These are phyloP conservation scores for Phytophthora meadii DNA, from an alignment of 352 stramenopile species.

Conservation along the genomic window DNA sequence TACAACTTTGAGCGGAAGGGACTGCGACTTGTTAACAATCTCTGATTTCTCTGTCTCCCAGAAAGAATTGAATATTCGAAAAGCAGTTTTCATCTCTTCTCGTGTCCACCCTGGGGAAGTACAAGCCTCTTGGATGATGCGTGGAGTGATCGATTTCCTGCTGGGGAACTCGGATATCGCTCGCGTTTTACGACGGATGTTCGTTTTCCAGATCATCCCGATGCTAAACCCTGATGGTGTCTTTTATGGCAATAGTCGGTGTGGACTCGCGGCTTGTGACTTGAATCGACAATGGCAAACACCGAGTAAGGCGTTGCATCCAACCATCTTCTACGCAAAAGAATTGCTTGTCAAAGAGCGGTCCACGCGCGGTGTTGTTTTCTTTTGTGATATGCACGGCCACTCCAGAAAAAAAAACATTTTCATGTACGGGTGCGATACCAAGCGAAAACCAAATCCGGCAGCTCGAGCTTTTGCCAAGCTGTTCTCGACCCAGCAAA, in stretches of 20 bases:
- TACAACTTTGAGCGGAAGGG: conserved; percentile 58
- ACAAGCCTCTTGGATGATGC: conserved; percentile 95
- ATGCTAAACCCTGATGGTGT: conserved; percentile 96
- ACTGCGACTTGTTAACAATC: conserved; percentile 83
- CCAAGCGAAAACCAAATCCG: conserved; percentile 86
- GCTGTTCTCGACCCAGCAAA: conserved; percentile 68
- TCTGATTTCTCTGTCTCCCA: conserved; percentile 49
- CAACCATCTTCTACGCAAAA: conserved; percentile 92
- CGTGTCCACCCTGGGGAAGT: conserved; percentile 92
- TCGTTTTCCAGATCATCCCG: conserved; percentile 93
- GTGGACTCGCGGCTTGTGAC: conserved; percentile 80
- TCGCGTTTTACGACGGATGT: conserved; percentile 79
- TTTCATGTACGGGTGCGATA: conserved; percentile 96
- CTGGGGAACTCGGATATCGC: conserved; percentile 67
- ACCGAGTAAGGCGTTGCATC: conserved; percentile 71
- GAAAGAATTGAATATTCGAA: conserved; percentile 43
- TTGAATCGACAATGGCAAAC: conserved; percentile 91
- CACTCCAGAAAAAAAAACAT: conserved; percentile 94
- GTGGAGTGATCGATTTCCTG: conserved; percentile 92
- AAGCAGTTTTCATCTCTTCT: conserved; percentile 82
- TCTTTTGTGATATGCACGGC: conserved; percentile 94
- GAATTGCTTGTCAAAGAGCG: conserved; percentile 71
- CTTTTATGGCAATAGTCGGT: conserved; percentile 93
- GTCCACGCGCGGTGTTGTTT: conserved; percentile 62
- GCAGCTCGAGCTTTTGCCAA: conserved; percentile 77